A percentile compares a stretch with the other conserved stretches of the same genome.
phyloP scores from a whole-genome alignment of 148 eudicot genomes.

The Rhododendron simsii region DNA sequence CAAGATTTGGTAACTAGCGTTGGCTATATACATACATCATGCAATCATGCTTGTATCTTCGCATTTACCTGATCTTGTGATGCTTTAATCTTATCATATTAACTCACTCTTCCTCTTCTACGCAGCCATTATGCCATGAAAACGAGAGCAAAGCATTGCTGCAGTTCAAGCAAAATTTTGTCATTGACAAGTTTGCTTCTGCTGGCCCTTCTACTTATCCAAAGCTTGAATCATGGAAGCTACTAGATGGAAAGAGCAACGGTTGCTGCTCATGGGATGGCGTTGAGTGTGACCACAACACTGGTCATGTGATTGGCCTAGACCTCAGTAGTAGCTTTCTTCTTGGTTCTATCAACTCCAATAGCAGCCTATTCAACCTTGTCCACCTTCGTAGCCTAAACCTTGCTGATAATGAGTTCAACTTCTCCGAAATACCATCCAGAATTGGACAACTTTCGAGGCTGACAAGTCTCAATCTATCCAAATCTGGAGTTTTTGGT shows the following conservation, averaged over 20 bases:
- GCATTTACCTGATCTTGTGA: too few relatives aligned
- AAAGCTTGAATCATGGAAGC: not conserved
- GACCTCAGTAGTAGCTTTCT: not conserved
- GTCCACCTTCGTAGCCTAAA: slow-evolving; percentile 23
- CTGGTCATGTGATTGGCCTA: not conserved
- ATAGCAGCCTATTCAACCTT: not conserved
- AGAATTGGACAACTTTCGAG: slow-evolving; percentile 15
- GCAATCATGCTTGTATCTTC: too few relatives aligned
- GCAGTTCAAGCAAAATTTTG: not conserved
- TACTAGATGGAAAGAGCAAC: not conserved
- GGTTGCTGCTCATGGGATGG: not conserved
- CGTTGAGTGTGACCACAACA: not conserved
- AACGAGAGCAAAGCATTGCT: not conserved
- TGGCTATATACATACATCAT: too few relatives aligned
- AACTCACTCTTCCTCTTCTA: too few relatives aligned
- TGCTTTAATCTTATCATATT: too few relatives aligned
- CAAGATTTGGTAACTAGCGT: too few relatives aligned
- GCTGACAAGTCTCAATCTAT: not conserved
- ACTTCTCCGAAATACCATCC: slow-evolving; percentile 24
- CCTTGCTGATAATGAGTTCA: slow-evolving; percentile 25
- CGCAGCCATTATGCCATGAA: not conserved
- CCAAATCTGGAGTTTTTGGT: slow-evolving; percentile 19
- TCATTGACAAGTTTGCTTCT: not conserved
- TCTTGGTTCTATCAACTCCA: not conserved
- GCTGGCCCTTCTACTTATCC: not conserved